These are phyloP conservation scores for Carex parvula DNA, from an alignment of 176 grass and related monocot species.

Conservation along the genomic window DNA sequence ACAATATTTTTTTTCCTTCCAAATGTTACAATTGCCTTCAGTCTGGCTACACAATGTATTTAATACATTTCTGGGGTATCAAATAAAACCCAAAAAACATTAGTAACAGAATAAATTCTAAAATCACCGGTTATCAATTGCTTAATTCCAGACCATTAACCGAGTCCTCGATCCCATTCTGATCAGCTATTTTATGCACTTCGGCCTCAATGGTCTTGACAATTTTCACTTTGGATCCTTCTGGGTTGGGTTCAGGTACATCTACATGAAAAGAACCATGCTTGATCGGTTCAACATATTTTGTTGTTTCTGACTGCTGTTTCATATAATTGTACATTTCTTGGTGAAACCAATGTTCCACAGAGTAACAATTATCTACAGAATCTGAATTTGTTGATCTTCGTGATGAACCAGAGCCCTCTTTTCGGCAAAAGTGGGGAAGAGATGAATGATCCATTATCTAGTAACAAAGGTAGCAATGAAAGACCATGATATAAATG, in stretches of 20 bases:
- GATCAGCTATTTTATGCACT: conserved; percentile 65
- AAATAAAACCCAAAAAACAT: conserved; percentile 26
- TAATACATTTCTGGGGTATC: neutral
- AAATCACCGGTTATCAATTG: neutral
- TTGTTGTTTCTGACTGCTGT: conserved; percentile 40
- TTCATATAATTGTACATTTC: conserved; percentile 73
- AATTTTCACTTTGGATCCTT: conserved; percentile 45
- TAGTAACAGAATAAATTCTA: neutral
- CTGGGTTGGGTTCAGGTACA: conserved; percentile 61
- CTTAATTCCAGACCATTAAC: conserved; percentile 13
- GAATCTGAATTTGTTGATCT: conserved; percentile 7
- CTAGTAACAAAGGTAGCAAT: conserved; percentile 38
- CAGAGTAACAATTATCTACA: conserved; percentile 50
- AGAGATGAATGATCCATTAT: conserved; percentile 81
- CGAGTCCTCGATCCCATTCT: conserved; percentile 30
- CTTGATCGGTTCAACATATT: conserved; percentile 39
- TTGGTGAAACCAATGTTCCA: conserved; percentile 82
- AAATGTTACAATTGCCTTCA: conserved; percentile 3
- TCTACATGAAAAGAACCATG: conserved; percentile 63
- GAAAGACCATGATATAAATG: neutral
- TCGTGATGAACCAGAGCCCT: conserved; percentile 47
- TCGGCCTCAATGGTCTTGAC: conserved; percentile 61
- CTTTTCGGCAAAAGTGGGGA: conserved; percentile 70
- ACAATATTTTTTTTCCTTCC: neutral
- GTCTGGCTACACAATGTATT: neutral